Percentiles rank a stretch among this genome's conserved stretches.
Evolutionary conservation across 768 basidiomycete genomes (phyloP).

Genomic region (Suillus spraguei): DNA sequence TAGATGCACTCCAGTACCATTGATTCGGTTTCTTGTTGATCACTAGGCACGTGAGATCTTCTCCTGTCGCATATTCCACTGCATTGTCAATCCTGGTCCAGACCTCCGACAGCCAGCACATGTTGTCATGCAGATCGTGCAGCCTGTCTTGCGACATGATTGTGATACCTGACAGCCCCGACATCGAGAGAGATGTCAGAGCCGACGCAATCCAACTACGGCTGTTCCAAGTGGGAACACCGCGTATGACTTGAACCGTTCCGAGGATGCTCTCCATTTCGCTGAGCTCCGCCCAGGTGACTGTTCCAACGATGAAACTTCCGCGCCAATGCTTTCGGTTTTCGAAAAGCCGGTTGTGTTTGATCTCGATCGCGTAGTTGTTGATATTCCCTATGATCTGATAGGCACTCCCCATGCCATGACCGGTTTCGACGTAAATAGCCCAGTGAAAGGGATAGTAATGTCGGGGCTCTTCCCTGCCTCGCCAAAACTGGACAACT

Average conservation of each 20-base stretch:
- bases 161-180: background rate
- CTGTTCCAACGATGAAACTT: slow-evolving; percentile 25
- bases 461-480: background rate
- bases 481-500: slow-evolving; percentile 31
- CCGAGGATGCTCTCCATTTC: background rate
- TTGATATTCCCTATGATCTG: slow-evolving; percentile 27
- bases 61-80: background rate
- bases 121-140: background rate
- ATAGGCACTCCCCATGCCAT: slow-evolving; percentile 26
- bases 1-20: background rate
- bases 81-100: background rate
- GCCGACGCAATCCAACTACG: background rate
- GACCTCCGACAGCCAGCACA: background rate
- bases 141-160: background rate
- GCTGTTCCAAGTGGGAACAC: background rate
- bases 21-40: background rate
- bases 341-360: slow-evolving; percentile 10
- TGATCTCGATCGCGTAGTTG: slow-evolving; percentile 23
- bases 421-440: slow-evolving; percentile 27
- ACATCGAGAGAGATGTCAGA: background rate
- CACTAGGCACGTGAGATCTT: background rate
- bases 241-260: background rate
- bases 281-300: slow-evolving; percentile 1
- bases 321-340: slow-evolving; percentile 25
- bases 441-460: slow-evolving; percentile 29